A percentile compares a stretch with the other conserved stretches of the same genome.
Evolutionary conservation across 306 rosid genomes (phyloP).

Genomic region (Spatholobus suberectus): DNA sequence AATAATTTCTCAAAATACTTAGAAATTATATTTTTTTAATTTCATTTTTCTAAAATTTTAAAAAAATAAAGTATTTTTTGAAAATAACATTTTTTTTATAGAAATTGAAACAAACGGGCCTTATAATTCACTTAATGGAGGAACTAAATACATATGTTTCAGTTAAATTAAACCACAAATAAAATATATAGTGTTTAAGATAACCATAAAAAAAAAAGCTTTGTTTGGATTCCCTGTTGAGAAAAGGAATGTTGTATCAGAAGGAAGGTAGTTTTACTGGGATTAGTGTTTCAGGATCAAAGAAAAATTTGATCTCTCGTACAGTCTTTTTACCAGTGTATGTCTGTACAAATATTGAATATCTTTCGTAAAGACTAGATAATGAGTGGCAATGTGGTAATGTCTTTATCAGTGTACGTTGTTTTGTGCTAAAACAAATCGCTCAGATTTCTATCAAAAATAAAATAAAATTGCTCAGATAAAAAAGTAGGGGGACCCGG

Average conservation of each 20-base stretch:
- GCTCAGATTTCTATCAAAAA: too few species aligned
- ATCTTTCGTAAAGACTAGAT: neutral
- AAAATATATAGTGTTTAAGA: neutral
- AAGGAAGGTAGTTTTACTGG: slow-evolving; percentile 10
- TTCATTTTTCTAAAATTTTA: too few species aligned
- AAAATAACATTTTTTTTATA: too few species aligned
- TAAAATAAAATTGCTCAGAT: neutral
- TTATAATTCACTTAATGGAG: too few species aligned
- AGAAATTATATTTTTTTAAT: too few species aligned
- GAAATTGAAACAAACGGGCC: too few species aligned
- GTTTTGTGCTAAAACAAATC: neutral
- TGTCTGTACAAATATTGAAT: neutral
- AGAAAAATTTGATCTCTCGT: slow-evolving; percentile 6
- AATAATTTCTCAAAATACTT: too few species aligned
- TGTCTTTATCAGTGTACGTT: slow-evolving; percentile 15
- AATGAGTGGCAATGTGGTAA: neutral
- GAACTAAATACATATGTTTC: too few species aligned
- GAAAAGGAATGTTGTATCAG: slow-evolving; percentile 12
- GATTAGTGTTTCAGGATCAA: slow-evolving; percentile 15
- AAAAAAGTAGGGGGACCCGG: neutral
- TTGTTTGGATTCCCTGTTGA: neutral
- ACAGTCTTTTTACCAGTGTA: neutral
- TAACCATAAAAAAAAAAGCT: neutral
- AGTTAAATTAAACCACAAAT: too few species aligned
- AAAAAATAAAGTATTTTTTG: too few species aligned